Evolutionary conservation across 345 rosid genomes (phyloP).

Genomic region (Eucalyptus caleyi): DNA sequence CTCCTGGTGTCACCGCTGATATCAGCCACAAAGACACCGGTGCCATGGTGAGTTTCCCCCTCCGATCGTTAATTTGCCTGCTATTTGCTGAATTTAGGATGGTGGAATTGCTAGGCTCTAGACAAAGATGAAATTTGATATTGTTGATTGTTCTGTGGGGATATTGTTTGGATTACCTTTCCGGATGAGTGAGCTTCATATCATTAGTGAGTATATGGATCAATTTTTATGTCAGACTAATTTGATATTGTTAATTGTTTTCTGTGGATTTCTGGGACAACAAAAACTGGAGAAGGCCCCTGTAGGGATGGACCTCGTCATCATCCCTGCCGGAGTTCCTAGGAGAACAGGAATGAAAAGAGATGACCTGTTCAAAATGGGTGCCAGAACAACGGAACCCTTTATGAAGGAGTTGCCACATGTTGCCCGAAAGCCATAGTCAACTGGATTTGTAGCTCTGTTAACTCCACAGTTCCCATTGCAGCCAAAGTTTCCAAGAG

Average conservation of each 20-base stretch:
- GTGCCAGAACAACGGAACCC: slow-evolving; percentile 84
- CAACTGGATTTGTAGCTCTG: slow-evolving; percentile 80
- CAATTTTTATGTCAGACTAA: not conserved
- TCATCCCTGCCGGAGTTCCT: not conserved
- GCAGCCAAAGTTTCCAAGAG: slow-evolving; percentile 90
- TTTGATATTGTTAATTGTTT: not conserved
- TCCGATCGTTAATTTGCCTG: not conserved
- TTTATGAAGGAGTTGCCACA: slow-evolving; percentile 70
- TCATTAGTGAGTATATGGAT: not conserved
- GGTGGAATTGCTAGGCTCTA: not conserved
- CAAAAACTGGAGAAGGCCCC: slow-evolving; percentile 32
- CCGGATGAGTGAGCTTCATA: not conserved
- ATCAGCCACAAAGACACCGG: slow-evolving; percentile 89
- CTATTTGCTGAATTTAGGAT: not conserved
- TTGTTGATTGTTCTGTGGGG: not conserved
- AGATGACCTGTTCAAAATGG: slow-evolving; percentile 70
- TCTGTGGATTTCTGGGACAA: slow-evolving; percentile 70
- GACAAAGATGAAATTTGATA: not conserved
- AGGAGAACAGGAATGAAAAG: not conserved
- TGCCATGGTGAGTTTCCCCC: slow-evolving; percentile 48
- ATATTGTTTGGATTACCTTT: not conserved
- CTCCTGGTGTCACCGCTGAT: slow-evolving; percentile 90
- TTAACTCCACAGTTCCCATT: slow-evolving; percentile 82
- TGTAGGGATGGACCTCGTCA: not conserved
- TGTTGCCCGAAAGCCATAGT: slow-evolving; percentile 71